Evolutionary conservation across 768 basidiomycete genomes (phyloP), one percentile per base, ranked within the genome.

Genomic region (Piloderma croceum): DNA sequence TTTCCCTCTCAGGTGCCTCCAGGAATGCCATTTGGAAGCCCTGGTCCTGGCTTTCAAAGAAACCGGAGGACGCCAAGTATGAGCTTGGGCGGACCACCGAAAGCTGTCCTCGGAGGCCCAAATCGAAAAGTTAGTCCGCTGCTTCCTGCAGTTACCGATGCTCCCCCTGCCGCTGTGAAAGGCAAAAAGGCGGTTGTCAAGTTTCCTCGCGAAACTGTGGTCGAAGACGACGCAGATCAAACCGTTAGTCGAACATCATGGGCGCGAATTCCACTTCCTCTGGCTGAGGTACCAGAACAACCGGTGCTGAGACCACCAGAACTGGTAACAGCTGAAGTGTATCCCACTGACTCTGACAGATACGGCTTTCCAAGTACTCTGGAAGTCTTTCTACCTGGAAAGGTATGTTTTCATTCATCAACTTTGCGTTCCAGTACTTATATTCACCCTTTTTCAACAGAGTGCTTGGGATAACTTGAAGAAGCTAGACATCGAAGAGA

Each of bases 61-160:
- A 83, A 70, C 54, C 71, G 82, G 57, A 71, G 85, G 31, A 76
- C 84, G 42, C 73, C 71, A 12, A 76, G 74, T 47, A 47, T 83
- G 32, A 86, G 81, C 56, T 76, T 84, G 31, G 89, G 89, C 10
- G 89, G 89, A 6, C 89, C 89, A n/a, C 89, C 89, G 7, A 91
- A 90, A 58, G 89, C 89, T 1, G 73, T 79, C 1, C 64, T 91
- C 3, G 89, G 89, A 13, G 89, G 89, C 1, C 87, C 83, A 10
- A 75, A 78, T 33, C 75, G 83, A 33, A 90, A 85, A 62, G 70
- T 79, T 37, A 84, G 80, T 58, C 85, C 86, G 9, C 62, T 83
- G 43, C 70, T 77, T 7, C 54, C 57, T 11, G 42, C 48, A 7
- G 55, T 59, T 9, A 45, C 60, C 36, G 31, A 56, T 3, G 37